Conservation (phyloP, 2,329 filamentous ascomycete genomes). For the Hymenoscyphus fructigenus region DNA sequence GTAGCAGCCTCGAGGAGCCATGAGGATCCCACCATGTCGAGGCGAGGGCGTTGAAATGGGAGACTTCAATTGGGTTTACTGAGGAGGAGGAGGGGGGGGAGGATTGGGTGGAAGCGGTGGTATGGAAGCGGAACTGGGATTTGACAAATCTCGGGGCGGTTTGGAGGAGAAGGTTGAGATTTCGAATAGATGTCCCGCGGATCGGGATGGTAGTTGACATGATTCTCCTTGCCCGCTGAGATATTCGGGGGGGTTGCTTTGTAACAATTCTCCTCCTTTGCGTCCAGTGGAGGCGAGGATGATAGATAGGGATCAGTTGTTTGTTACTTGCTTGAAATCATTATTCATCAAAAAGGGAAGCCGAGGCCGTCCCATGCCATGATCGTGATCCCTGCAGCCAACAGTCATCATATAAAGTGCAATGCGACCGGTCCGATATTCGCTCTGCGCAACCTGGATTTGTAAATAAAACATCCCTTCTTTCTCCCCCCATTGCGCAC, state of each 20-base stretch:
- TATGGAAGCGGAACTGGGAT: slow-evolving; percentile 31
- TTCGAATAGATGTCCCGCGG: slow-evolving; percentile 31
- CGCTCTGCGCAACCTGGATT: too few relatives aligned
- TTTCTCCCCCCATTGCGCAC: too few relatives aligned
- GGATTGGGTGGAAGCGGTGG: slow-evolving; percentile 27
- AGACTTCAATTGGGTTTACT: slow-evolving; percentile 85
- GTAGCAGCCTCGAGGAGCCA: slow-evolving; percentile 85
- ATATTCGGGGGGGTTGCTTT: background rate
- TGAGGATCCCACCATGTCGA: slow-evolving; percentile 97
- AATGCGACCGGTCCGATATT: too few relatives aligned
- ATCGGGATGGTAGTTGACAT: slow-evolving; percentile 10
- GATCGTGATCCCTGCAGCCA: background rate
- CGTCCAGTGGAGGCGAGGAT: too few relatives aligned
- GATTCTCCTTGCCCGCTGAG: background rate
- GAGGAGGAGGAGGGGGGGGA: slow-evolving; percentile 52
- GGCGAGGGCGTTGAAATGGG: slow-evolving; percentile 91
- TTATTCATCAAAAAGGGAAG: background rate
- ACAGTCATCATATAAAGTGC: too few relatives aligned
- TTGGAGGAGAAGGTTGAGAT: slow-evolving; percentile 34
- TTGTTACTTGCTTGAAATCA: too few relatives aligned
- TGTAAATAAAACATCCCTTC: background rate
- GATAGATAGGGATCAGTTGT: background rate
- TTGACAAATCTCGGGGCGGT: slow-evolving; percentile 33
- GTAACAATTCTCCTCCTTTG: background rate
- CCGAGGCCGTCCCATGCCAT: background rate